phyloP scores from a whole-genome alignment of 257 asterid species.

The Gentiana dahurica region DNA sequence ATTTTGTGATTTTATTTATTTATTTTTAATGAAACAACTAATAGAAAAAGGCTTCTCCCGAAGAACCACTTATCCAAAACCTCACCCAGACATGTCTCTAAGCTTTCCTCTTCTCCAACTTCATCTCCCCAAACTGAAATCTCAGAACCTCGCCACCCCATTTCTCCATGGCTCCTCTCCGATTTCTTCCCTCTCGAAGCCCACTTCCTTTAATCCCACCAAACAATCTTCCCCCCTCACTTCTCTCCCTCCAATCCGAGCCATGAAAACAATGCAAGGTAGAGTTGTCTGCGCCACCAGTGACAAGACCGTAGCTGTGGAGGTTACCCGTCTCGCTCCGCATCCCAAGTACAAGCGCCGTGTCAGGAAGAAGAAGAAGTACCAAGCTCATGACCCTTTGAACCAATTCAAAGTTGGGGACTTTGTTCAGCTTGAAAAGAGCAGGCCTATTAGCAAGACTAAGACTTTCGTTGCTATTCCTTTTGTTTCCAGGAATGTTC shows the following conservation, averaged over 20 bases:
- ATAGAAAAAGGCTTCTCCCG: not conserved
- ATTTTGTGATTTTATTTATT: too few relatives aligned
- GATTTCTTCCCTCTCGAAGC: slow-evolving; percentile 27
- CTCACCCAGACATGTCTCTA: slow-evolving; percentile 28
- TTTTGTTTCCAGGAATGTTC: slow-evolving; percentile 19
- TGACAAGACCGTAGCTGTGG: slow-evolving; percentile 90
- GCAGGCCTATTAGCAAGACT: slow-evolving; percentile 79
- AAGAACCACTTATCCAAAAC: slow-evolving; percentile 7
- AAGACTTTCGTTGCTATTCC: slow-evolving; percentile 67
- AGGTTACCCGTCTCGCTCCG: slow-evolving; percentile 74
- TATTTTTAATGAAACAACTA: too few relatives aligned
- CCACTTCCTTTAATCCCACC: slow-evolving; percentile 17
- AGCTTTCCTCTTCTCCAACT: slow-evolving; percentile 27
- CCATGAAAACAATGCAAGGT: slow-evolving; percentile 68
- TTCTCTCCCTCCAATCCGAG: slow-evolving; percentile 40
- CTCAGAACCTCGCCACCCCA: slow-evolving; percentile 38
- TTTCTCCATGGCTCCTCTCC: slow-evolving; percentile 74
- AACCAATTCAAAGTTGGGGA: slow-evolving; percentile 88
- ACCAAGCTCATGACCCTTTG: slow-evolving; percentile 82
- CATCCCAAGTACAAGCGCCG: slow-evolving; percentile 98
- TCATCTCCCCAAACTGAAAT: slow-evolving; percentile 46
- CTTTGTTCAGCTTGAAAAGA: slow-evolving; percentile 62
- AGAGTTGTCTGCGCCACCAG: slow-evolving; percentile 61
- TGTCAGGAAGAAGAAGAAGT: slow-evolving; percentile 85
- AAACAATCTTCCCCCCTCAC: slow-evolving; percentile 22